These are phyloP conservation scores for Leptomonas pyrrhocoris DNA, from an alignment of 208 protist genomes.

Conservation along the genomic window DNA sequence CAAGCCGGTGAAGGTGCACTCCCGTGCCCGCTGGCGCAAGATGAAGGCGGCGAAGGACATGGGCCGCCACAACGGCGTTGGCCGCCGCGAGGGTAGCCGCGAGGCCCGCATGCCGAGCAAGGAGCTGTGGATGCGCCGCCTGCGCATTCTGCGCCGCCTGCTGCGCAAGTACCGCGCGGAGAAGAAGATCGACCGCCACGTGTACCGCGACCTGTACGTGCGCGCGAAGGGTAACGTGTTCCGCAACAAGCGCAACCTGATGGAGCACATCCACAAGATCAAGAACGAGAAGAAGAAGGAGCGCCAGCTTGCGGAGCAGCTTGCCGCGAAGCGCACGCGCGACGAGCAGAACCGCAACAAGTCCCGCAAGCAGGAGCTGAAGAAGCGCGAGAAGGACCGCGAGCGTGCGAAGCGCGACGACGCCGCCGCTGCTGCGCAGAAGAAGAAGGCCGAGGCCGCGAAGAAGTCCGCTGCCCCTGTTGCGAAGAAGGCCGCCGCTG, in stretches of 20 bases:
- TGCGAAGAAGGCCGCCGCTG: constrained; percentile 42
- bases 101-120: constrained; percentile 98
- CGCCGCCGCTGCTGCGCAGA: constrained; percentile 23
- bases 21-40: constrained; percentile 91
- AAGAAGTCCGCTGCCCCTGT: constrained; percentile 52
- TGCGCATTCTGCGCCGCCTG: constrained; percentile 97
- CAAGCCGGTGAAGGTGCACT: constrained; percentile 96
- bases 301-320: constrained; percentile 93
- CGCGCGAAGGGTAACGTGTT: constrained; percentile 99
- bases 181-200: constrained; percentile 98
- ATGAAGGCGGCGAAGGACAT: constrained; percentile 93
- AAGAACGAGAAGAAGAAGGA: constrained; percentile 97
- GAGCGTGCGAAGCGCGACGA: constrained; percentile 71
- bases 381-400: constrained; percentile 78
- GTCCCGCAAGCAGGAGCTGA: constrained; percentile 73
- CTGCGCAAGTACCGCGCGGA: constrained; percentile 97
- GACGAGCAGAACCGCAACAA: constrained; percentile 75
- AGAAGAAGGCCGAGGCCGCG: constrained; percentile 43
- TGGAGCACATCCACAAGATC: constrained; percentile 98
- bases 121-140: constrained; percentile 97
- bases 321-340: constrained; percentile 72
- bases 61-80: constrained; percentile 94
- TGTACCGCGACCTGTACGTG: constrained; percentile 98
- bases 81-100: constrained; percentile 96
- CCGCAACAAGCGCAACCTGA: constrained; percentile 99